A percentile compares a stretch with the other conserved stretches of the same genome.
Evolutionary conservation across 202 grass and related monocot species (phyloP).

Genomic region (Carex sylvatica): DNA sequence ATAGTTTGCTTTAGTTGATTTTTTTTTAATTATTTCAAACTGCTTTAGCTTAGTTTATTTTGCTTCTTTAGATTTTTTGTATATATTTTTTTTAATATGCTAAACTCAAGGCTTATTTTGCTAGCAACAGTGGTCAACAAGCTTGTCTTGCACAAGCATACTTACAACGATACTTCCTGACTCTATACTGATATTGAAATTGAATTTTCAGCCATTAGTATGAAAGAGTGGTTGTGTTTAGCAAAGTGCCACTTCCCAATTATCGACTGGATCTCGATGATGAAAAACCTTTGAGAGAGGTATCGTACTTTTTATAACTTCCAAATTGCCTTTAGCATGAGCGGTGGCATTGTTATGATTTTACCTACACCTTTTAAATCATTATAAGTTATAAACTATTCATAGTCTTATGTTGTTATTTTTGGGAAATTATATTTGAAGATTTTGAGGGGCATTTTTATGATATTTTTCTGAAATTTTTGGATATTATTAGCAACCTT

Average conservation of each 20-base stretch:
- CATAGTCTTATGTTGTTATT: not conserved
- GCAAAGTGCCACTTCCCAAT: constrained; percentile 91
- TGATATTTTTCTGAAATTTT: too few relatives aligned
- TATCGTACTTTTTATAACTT: constrained; percentile 17
- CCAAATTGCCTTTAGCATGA: not conserved
- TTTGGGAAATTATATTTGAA: too few relatives aligned
- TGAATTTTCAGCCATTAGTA: constrained; percentile 74
- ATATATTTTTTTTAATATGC: too few relatives aligned
- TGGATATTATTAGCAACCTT: not conserved
- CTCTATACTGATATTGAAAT: too few relatives aligned
- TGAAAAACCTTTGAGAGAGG: constrained; percentile 94
- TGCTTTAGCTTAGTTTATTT: too few relatives aligned
- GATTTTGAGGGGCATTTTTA: too few relatives aligned
- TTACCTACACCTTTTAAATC: not conserved
- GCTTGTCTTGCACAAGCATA: too few relatives aligned
- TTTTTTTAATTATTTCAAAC: constrained; percentile 26
- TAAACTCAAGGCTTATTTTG: too few relatives aligned
- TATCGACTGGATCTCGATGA: constrained; percentile 97
- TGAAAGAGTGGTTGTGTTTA: constrained; percentile 77
- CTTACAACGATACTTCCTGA: too few relatives aligned
- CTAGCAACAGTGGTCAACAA: too few relatives aligned
- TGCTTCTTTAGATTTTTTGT: too few relatives aligned
- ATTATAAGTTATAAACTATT: not conserved
- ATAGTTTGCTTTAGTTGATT: not conserved
- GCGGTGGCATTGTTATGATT: not conserved